Base-by-base conservation (phyloP, 108 stramenopile genomes). In the Nitzschia sp. region DNA sequence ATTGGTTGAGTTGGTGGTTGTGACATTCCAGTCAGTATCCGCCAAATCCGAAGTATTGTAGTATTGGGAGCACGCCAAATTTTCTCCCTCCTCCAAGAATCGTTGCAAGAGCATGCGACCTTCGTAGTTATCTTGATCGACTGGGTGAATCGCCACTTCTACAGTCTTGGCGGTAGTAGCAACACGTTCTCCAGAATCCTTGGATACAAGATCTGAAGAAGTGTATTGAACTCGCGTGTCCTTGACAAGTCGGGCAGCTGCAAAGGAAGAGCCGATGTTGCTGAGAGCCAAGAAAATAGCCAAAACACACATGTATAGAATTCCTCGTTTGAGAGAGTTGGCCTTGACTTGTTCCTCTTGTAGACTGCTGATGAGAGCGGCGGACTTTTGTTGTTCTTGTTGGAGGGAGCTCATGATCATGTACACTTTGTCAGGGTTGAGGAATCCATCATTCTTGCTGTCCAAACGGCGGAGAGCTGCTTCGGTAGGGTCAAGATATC, bases 181-280 rank as follows among this genome's bases (percentile, higher is more conserved):
- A 3, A 74, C 48, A n/a, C 73, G 73, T 10, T 39, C 39, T 21
- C 54, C 51, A 0, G 34, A 53, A 6, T 58, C n/a, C 7, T 44
- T 67, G 66, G 44, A 26, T 8, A 67, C 57, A 48, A 74, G 43
- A 40, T 74, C 73, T 0, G 29, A 46, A 9, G 48, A 19, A 53
- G 21, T 15, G 19, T 42, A 41, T 48, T 48, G 46, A 41, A 71
- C 44, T 41, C 54, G 24, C 3, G 76, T 77, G 55, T 85, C 84
- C 69, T 82, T 85, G 56, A 79, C 79, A 20, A 85, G 56, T 24
- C 63, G 67, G 1, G 81, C 84, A 8, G 81, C 84, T 19, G 81
- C 81, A 60, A 82, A 80, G 38, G 67, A 65, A 7, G 84, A 80
- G 25, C 71, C 84, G 19, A 85, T 70, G 62, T 81, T 85, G 39